A percentile compares a stretch with the other conserved stretches of the same genome.
Conservation (phyloP, 768 basidiomycete genomes). For the Exsudoporus frostii region DNA sequence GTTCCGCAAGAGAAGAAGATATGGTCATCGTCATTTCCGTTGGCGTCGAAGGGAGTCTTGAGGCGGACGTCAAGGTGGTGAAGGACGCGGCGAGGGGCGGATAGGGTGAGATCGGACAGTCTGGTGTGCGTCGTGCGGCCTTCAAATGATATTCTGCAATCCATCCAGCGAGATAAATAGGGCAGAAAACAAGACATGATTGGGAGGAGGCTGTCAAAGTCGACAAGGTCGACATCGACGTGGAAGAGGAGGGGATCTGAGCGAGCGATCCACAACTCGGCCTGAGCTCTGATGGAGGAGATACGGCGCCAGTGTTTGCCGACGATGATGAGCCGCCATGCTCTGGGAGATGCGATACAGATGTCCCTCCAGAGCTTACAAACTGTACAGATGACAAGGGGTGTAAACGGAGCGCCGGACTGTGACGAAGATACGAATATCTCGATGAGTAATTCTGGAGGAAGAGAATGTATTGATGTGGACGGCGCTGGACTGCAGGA, state of each 20-base stretch:
- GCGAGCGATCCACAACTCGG: constrained; percentile 50
- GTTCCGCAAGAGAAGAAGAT: constrained; percentile 34
- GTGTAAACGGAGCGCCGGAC: constrained; percentile 43
- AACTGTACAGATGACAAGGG: constrained; percentile 49
- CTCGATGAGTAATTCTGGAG: constrained; percentile 60
- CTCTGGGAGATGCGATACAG: constrained; percentile 48
- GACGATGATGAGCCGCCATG: constrained; percentile 61
- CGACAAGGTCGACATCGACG: constrained; percentile 47
- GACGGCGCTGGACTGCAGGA: neutral
- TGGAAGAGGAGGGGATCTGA: constrained; percentile 55
- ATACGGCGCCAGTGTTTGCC: constrained; percentile 39
- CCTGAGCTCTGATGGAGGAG: constrained; percentile 43
- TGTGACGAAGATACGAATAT: constrained; percentile 49
- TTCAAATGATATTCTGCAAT: constrained; percentile 44
- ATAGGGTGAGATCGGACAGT: constrained; percentile 21
- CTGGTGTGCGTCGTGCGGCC: constrained; percentile 28
- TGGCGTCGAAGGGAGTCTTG: constrained; percentile 21
- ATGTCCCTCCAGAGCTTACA: constrained; percentile 59
- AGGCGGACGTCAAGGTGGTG: constrained; percentile 30
- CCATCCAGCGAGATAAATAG: constrained; percentile 55
- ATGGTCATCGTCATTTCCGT: constrained; percentile 18
- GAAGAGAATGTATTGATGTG: constrained; percentile 36
- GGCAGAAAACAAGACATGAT: constrained; percentile 62
- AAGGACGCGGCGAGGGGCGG: constrained; percentile 18
- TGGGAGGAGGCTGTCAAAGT: constrained; percentile 53